These are phyloP conservation scores for Cyanodermella asteris DNA, from an alignment of 2,329 filamentous ascomycete genomes.

Conservation along the genomic window DNA sequence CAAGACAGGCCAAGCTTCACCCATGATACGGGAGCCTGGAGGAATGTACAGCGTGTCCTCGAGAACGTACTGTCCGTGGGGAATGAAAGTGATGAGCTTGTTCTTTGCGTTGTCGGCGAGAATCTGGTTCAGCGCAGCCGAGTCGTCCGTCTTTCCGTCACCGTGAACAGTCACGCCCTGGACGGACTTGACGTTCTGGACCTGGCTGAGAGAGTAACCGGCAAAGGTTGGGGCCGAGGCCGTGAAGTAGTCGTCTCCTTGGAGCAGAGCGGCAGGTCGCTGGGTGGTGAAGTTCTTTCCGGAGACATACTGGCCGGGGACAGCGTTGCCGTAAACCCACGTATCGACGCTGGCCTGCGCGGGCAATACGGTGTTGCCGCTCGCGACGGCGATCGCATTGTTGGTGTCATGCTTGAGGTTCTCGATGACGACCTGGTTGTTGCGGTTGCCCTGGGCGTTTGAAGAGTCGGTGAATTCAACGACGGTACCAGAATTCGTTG, in stretches of 20 bases:
- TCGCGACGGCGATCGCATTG: slow-evolving; percentile 9
- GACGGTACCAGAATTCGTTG: slow-evolving; percentile 10
- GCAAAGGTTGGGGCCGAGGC: slow-evolving; percentile 21
- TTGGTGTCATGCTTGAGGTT: slow-evolving; percentile 13
- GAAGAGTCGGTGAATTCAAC: slow-evolving; percentile 9
- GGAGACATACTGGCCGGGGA: slow-evolving; percentile 12
- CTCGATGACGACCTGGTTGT: slow-evolving; percentile 13
- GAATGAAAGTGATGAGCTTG: slow-evolving; percentile 22
- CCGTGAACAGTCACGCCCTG: slow-evolving; percentile 17
- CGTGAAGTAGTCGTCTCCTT: slow-evolving; percentile 19
- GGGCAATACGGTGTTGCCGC: slow-evolving; percentile 5
- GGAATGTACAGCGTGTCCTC: slow-evolving; percentile 25
- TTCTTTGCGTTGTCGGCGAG: slow-evolving; percentile 10
- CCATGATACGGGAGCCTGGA: slow-evolving; percentile 28
- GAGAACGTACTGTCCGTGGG: slow-evolving; percentile 24
- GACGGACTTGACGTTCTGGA: slow-evolving; percentile 27
- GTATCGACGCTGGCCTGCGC: slow-evolving; percentile 9
- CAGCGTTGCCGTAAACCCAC: slow-evolving; percentile 16
- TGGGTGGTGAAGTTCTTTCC: slow-evolving; percentile 13
- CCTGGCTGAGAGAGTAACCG: slow-evolving; percentile 18
- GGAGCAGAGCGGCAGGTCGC: slow-evolving; percentile 13
- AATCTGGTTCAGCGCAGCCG: slow-evolving; percentile 15
- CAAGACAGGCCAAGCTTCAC: slow-evolving; percentile 32
- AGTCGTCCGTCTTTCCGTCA: slow-evolving; percentile 20
- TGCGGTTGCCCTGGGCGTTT: slow-evolving; percentile 12